Base-by-base conservation (phyloP, 306 rosid genomes). In the Dalbergia cultrata region DNA sequence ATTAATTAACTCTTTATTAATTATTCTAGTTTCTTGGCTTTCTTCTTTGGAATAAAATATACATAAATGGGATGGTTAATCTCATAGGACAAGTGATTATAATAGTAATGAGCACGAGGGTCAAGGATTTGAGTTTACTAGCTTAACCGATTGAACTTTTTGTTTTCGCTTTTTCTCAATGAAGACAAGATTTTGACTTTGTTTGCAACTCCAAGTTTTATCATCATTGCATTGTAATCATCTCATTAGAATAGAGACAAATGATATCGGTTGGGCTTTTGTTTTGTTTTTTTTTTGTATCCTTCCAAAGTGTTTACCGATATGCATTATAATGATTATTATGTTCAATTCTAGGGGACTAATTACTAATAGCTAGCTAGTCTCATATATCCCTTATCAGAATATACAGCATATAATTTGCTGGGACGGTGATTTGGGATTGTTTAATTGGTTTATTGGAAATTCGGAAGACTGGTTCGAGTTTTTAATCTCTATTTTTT, bases 151-250 rank as follows among this genome's bases (percentile, higher is more conserved):
- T 53, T 14, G 43, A 45, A 16, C 22, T 33, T 43, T 54, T 52
- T 59, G 7, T 52, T 31, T 21, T 26, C 35, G 0, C 33, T 63
- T 70, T 81, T 52, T 22, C 75, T 74, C 61, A 74, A 82, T 74
- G 16, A 73, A 35, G 81, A 63, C 82, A 82, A 74, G 19, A 68
- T 33, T 77, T 85, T 81, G 86, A 79, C 81, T 53, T 81, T 67
- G 66, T 45, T 14, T 67, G 19, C 60, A 10, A 49, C 74, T 65
- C 62, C 57, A 65, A 71, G 49, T 53, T 37, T 70, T 22, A 56
- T 71, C 70, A 70, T 75, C 19, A 43, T 70, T 35, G 66, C 61
- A 63, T 74, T 76, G n/a, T 76, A 49, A 67, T 61, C 56, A 37
- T 67, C 76, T 50, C 73, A 72, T 26, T 50, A 47, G 56, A 33